A percentile compares a stretch with the other conserved stretches of the same genome.
Evolutionary conservation across 495 filamentous ascomycete species (phyloP).

Genomic region (Tuber brumale): DNA sequence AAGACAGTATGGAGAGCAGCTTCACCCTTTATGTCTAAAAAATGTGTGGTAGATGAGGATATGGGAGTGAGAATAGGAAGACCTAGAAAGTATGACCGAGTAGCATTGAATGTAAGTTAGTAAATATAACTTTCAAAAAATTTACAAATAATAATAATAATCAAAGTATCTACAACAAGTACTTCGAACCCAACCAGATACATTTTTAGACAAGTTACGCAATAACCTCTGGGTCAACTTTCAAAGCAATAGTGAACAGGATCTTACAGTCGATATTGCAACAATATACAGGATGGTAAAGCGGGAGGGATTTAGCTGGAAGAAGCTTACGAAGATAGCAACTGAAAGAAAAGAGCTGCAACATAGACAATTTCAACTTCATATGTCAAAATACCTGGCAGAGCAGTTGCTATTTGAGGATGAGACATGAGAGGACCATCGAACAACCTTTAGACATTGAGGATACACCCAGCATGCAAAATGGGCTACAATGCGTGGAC

Average conservation of each 20-base stretch:
- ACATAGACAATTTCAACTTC: not conserved
- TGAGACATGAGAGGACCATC: not conserved
- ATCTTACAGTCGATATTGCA: not conserved
- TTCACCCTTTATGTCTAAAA: not conserved
- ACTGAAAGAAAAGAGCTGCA: not conserved
- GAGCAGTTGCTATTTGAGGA: not conserved
- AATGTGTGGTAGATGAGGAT: not conserved
- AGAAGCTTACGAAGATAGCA: not conserved
- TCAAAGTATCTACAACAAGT: not conserved
- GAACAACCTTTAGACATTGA: not conserved
- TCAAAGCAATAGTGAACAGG: not conserved
- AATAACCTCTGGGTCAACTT: not conserved
- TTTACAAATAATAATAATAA: no score
- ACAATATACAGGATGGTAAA: not conserved
- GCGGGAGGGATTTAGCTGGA: not conserved
- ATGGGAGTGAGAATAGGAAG: not conserved
- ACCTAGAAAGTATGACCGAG: not conserved
- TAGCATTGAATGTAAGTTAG: not conserved
- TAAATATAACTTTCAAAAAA: no score
- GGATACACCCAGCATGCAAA: not conserved
- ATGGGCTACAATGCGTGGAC: not conserved
- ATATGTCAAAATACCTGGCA: not conserved
- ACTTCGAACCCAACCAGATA: not conserved
- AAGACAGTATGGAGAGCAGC: not conserved
- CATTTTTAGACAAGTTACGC: not conserved